These are phyloP conservation scores for Grosmannia penicillata DNA, from an alignment of 2,329 filamentous ascomycete species.

Conservation along the genomic window DNA sequence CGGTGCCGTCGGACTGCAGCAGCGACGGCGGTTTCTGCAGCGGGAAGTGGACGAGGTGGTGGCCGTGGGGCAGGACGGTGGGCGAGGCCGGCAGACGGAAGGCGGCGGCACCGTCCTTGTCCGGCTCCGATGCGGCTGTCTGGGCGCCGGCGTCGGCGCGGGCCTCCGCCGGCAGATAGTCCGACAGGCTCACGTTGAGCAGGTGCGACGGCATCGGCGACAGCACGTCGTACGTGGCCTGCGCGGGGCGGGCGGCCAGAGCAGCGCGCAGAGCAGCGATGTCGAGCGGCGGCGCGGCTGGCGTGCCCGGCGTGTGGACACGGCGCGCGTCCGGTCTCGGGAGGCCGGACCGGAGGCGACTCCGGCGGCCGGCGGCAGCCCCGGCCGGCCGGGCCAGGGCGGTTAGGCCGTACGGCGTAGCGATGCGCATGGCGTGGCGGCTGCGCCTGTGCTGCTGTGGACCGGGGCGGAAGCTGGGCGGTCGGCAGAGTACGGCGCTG, in stretches of 20 bases:
- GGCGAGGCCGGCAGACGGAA: not conserved
- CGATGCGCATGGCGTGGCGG: too few relatives aligned
- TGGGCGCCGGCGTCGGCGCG: too few relatives aligned
- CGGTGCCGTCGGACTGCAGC: constrained; percentile 72
- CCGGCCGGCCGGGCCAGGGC: too few relatives aligned
- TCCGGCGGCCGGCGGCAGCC: too few relatives aligned
- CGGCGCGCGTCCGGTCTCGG: too few relatives aligned
- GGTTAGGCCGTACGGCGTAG: too few relatives aligned
- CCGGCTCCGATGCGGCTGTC: too few relatives aligned
- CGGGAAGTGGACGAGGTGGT: constrained; percentile 84
- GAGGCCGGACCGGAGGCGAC: not conserved
- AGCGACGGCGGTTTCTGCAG: constrained; percentile 43
- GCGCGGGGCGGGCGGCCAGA: constrained; percentile 12
- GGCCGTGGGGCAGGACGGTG: constrained; percentile 42
- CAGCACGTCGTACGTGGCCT: constrained; percentile 27
- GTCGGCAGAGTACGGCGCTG: too few relatives aligned
- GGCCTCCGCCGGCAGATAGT: constrained; percentile 18
- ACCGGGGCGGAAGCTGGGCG: too few relatives aligned
- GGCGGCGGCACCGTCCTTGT: too few relatives aligned
- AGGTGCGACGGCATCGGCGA: constrained; percentile 49
- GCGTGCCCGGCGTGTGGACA: not conserved
- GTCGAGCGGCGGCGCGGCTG: not conserved
- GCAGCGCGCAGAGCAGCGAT: constrained; percentile 5
- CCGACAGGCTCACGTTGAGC: constrained; percentile 42
- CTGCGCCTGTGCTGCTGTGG: too few relatives aligned